Conservation (phyloP, 305 asterid genomes). For the Solanum chacoense region DNA sequence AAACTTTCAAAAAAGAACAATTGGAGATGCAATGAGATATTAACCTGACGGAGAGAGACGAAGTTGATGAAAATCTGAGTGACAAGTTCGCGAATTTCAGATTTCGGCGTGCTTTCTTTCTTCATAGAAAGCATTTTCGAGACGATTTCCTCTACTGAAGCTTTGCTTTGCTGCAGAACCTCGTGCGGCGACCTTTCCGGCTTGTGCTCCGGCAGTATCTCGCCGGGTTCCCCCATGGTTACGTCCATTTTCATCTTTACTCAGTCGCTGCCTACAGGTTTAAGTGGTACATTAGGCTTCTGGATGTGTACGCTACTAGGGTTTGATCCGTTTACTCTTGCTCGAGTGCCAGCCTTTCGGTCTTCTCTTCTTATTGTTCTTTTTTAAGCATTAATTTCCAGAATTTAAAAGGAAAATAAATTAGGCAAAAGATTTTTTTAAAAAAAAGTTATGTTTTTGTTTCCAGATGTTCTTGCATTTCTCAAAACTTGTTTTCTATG, state of each 20-base stretch:
- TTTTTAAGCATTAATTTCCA: background rate
- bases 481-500: background rate
- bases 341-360: background rate
- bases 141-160: slow-evolving; percentile 64
- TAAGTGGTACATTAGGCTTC: background rate
- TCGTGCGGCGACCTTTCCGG: slow-evolving; percentile 67
- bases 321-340: background rate
- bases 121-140: slow-evolving; percentile 61
- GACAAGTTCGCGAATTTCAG: slow-evolving; percentile 60
- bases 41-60: slow-evolving; percentile 87
- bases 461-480: background rate
- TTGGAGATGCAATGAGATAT: background rate
- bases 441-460: background rate
- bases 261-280: background rate
- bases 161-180: slow-evolving; percentile 51
- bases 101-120: slow-evolving; percentile 40
- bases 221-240: slow-evolving; percentile 88
- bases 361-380: background rate
- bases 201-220: slow-evolving; percentile 76
- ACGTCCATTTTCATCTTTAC: slow-evolving; percentile 31
- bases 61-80: slow-evolving; percentile 77
- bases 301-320: background rate
- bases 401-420: background rate
- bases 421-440: background rate
- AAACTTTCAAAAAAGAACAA: background rate